Evolutionary conservation across 768 basidiomycete species (phyloP).

Genomic region (Pulveroboletus sp.): DNA sequence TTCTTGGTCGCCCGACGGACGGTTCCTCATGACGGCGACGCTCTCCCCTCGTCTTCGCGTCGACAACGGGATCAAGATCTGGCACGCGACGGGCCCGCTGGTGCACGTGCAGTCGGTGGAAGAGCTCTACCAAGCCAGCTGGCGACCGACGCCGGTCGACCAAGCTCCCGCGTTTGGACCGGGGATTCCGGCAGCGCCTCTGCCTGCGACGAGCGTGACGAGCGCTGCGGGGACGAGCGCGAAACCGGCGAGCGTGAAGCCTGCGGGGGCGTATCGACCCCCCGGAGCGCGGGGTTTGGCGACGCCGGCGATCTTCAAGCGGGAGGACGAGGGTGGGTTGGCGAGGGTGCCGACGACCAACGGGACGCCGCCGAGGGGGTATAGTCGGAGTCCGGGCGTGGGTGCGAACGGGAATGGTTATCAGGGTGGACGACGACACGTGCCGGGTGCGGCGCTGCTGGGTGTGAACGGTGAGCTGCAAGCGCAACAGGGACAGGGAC

Average conservation of each 20-base stretch:
- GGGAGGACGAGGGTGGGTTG: constrained; percentile 84
- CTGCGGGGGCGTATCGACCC: constrained; percentile 87
- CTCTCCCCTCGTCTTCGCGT: constrained; percentile 94
- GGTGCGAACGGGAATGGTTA: constrained; percentile 31
- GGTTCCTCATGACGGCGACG: constrained; percentile 90
- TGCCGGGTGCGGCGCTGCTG: constrained; percentile 72
- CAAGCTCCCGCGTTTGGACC: constrained; percentile 63
- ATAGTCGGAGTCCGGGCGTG: constrained; percentile 50
- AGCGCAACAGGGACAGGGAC: constrained; percentile 29
- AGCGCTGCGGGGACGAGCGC: constrained; percentile 42
- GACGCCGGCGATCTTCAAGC: constrained; percentile 84
- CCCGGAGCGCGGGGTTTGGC: constrained; percentile 88
- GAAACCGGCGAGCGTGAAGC: constrained; percentile 57
- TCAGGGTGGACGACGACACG: constrained; percentile 36
- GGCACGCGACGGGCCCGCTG: constrained; percentile 88
- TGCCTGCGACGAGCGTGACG: constrained; percentile 57
- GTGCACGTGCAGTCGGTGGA: constrained; percentile 78
- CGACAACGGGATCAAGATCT: constrained; percentile 96
- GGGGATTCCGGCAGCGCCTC: constrained; percentile 63
- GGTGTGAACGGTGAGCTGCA: no score
- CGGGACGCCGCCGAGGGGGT: constrained; percentile 59
- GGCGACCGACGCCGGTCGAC: constrained; percentile 74
- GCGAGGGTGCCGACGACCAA: constrained; percentile 48
- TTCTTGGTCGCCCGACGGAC: constrained; percentile 93
- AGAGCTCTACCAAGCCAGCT: constrained; percentile 85